Base-by-base conservation (phyloP, 2,329 filamentous ascomycete species). In the Fusarium sp. region DNA sequence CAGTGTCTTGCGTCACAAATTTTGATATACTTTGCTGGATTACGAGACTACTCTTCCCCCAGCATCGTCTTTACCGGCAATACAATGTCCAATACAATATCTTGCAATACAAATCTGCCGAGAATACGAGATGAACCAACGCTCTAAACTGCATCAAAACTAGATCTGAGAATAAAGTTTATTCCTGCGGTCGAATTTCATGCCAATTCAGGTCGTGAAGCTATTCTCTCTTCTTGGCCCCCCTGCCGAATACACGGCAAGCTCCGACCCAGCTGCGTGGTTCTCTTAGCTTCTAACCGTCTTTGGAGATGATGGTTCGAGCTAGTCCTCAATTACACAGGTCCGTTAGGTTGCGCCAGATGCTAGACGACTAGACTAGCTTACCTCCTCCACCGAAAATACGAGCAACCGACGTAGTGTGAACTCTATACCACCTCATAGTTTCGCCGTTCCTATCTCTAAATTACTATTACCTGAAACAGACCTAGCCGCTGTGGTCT, bases 401-500 rank as follows among this genome's bases (percentile, higher is more conserved):
- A 47, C 27, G 43, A 23, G 27, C n/a, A n/a, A n/a, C n/a, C n/a
- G n/a, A n/a, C n/a, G n/a, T n/a, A n/a, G 43, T 28, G 43, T 30
- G 43, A 47, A 47, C 43, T 47, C 9, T 47, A n/a, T n/a, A n/a
- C n/a, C 43, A 47, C 8, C 43, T 47, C n/a, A n/a, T n/a, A n/a
- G n/a, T n/a, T n/a, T 47, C 8, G 16, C 23, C 27, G 18, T 23
- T 30, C 8, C 43, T 30, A 47, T 47, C 27, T 30, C 13, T 30
- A 28, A 28, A 46, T 46, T 18, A n/a, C n/a, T 15, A 30, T 47
- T 28, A 11, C 43, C 43, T 16, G 27, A 47, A 30, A 47, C 30
- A 2, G 43, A 28, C 4, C 27, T 30, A 47, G 43, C 9, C 4
- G 6, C 4, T 16, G 27, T n/a, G 27, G 23, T 28, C 27, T n/a